Base-by-base conservation (phyloP, 495 filamentous ascomycete genomes). In the Ramalina intermedia region DNA sequence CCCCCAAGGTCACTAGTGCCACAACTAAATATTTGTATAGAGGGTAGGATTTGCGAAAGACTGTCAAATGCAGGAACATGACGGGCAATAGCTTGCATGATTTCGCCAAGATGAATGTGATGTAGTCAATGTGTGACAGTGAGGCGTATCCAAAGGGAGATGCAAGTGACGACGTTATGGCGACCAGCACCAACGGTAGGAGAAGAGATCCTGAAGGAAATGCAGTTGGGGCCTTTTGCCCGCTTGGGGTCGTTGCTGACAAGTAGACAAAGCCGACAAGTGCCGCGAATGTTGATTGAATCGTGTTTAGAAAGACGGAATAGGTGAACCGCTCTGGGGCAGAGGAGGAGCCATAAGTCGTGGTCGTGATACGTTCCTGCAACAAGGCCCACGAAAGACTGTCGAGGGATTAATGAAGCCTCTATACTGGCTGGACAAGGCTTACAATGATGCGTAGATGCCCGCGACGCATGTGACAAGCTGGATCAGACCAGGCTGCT, bases 41-140 rank as follows among this genome's bases (percentile, higher is more conserved):
- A 9, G 93, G 91, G 63, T 95, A 96, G 35, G 78, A 70, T 58
- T 84, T 85, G 37, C 84, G 82, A 73, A 96, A 98, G 24, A 98
- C 65, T 16, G 88, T 89, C 59, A 96, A 71, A 66, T 96, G 90
- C 41, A 98, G 76, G 58, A 89, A 80, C 91, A 98, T 96, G 55
- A 98, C 90, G 3, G 91, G 91, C 9, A 98, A 80, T 16, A 98
- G 75, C 66, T 98, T 98, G 82, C 91, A 98, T 44, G 79, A 84
- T 64, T 98, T 98, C 55, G 91, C 93, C 21, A 98, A 85, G 63
- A 96, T 90, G 70, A 89, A 98, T 18, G 91, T 98, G 61, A 98
- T 83, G 73, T 96, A 98, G 75, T 96, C 91, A 69, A 96, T 90
- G 64, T 98, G 90, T 36, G 80, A 76, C 40, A 98, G 81, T 41